These are phyloP conservation scores for Cytospora piceicola DNA, from an alignment of 2,329 filamentous ascomycete species.

Conservation along the genomic window DNA sequence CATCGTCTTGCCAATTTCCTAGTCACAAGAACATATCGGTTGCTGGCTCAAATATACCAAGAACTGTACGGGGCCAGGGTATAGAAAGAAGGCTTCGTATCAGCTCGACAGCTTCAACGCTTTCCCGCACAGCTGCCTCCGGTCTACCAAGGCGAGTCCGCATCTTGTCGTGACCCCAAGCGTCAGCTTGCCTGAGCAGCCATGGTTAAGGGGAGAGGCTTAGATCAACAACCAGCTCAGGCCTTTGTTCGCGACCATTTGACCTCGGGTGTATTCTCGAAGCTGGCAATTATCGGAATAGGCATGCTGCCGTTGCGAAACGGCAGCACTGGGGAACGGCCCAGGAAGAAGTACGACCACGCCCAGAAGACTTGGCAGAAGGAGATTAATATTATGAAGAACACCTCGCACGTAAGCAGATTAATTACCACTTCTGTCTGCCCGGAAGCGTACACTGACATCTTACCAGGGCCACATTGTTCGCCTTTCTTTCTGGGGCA, in stretches of 20 bases:
- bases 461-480: neutral
- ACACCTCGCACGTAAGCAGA: neutral
- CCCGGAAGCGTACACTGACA: neutral
- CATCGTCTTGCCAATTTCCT: neutral
- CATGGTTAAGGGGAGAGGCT: neutral
- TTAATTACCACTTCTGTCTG: neutral
- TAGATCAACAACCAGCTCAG: neutral
- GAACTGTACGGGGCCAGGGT: neutral
- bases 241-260: neutral
- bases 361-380: neutral
- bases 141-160: neutral
- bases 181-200: neutral
- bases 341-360: neutral
- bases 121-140: neutral
- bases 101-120: neutral
- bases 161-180: neutral
- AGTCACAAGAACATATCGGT: neutral
- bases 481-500: neutral
- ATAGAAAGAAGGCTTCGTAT: neutral
- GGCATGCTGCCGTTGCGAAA: no score
- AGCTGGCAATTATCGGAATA: no score
- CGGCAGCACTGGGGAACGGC: conserved; percentile 8
- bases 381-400: neutral
- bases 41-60: neutral
- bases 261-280: neutral